Base-by-base conservation (phyloP, 73 alveolate species). In the Diophrys appendiculata region DNA sequence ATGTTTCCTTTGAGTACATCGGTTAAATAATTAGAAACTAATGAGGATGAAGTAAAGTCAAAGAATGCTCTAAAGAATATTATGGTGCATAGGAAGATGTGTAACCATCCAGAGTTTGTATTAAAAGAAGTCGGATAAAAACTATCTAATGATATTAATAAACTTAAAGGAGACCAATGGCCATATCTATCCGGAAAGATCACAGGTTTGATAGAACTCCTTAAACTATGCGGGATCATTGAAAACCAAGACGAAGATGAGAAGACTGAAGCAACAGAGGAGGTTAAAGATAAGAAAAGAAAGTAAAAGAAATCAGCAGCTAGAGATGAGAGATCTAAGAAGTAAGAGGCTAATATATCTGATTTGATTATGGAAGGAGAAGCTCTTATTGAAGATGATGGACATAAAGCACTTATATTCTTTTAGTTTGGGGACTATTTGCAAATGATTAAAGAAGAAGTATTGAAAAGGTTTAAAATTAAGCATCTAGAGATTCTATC, bases 101-200 rank as follows among this genome's bases (percentile, higher is more conserved):
- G 98, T 78, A 95, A 96, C 86, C 99, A 96, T 79, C 99, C 99
- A 0, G 90, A 80, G 74, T 76, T 94, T 29, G 29, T 76, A 18
- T 34, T 76, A 1, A 73, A 76, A 1, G 69, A 56, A 31, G 65
- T 76, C 29, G n/a, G 26, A 69, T 53, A 65, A 0, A 76, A 64
- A 55, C 27, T 29, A 54, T 28, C 56, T 0, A 18, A 25, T 29
- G 83, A 75, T 29, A 33, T 54, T 11, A 52, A 34, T 29, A 54
- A 28, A 54, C 30, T 28, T 2, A 8, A 1, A 11, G 13, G 33
- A 29, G 83, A 52, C 31, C 71, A 34, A 24, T 23, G 28, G 71
- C 18, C 71, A 23, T 3, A 23, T 60, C 25, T 60, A 3, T 2
- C 13, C 2, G 93, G 93, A 27, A 92, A 83, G 82, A 67, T 82